Percentiles rank a stretch among this genome's conserved stretches.
Conservation (phyloP, 345 rosid species). For the Dipteronia sinensis region DNA sequence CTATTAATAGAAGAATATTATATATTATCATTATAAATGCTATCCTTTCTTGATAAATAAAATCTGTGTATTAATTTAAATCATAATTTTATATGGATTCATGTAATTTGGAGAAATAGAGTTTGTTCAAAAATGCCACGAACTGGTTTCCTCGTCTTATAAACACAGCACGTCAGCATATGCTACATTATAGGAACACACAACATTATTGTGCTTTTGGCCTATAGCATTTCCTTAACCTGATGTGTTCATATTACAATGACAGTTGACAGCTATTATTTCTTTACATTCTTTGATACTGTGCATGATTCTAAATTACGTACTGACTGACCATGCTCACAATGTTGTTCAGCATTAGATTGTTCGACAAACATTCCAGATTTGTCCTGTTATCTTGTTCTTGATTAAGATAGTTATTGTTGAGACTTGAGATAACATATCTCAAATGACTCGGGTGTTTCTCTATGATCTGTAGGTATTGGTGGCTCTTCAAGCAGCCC, state of each 20-base stretch:
- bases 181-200: too few species aligned
- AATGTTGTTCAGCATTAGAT: background rate
- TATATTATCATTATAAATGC: background rate
- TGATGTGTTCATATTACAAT: background rate
- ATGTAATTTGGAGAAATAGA: background rate
- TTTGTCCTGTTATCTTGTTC: background rate
- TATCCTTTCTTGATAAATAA: background rate
- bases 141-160: too few species aligned
- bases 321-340: background rate
- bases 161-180: too few species aligned
- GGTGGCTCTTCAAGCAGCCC: slow-evolving; percentile 82
- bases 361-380: background rate
- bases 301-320: background rate
- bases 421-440: background rate
- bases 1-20: too few species aligned
- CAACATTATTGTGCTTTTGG: too few species aligned
- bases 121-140: background rate
- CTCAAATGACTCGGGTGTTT: background rate
- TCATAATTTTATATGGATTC: background rate
- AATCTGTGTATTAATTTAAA: background rate
- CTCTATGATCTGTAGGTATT: slow-evolving; percentile 45
- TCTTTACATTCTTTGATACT: background rate
- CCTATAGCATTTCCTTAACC: background rate
- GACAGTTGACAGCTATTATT: background rate
- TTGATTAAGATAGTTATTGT: background rate